Conservation (phyloP, 2,329 filamentous ascomycete genomes). For the Exophiala dermatitidis region DNA sequence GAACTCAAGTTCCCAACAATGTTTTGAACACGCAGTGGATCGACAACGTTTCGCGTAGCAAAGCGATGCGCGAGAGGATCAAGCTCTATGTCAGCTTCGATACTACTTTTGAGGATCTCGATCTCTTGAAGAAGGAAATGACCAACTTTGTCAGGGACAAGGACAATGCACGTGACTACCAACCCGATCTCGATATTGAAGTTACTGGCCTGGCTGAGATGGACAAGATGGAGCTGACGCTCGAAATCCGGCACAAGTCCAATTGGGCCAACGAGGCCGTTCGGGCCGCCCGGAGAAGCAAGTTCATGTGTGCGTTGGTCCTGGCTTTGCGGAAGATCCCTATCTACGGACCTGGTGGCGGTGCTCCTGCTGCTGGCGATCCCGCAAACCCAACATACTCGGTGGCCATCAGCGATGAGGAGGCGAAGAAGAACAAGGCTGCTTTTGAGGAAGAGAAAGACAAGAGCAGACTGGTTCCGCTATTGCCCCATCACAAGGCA, state of each 20-base stretch:
- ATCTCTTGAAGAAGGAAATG: conserved; percentile 77
- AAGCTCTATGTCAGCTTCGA: conserved; percentile 75
- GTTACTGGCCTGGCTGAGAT: conserved; percentile 73
- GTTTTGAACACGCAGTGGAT: conserved; percentile 88
- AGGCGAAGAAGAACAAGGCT: conserved; percentile 58
- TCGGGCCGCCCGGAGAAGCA: conserved; percentile 73
- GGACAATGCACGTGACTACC: conserved; percentile 87
- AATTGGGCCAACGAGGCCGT: conserved; percentile 86
- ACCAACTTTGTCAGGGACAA: conserved; percentile 72
- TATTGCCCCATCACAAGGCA: conserved; percentile 6
- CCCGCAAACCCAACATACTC: conserved; percentile 71
- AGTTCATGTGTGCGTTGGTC: conserved; percentile 93
- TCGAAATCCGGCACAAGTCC: conserved; percentile 85
- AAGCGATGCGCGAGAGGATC: conserved; percentile 82
- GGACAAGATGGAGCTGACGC: conserved; percentile 75
- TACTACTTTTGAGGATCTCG: conserved; percentile 82
- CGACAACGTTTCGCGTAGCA: conserved; percentile 85
- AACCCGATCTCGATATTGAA: conserved; percentile 71
- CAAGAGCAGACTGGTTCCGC: conserved; percentile 57
- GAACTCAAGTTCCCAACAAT: conserved; percentile 81
- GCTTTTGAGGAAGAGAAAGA: conserved; percentile 56
- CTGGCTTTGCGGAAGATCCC: conserved; percentile 79
- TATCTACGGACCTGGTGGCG: conserved; percentile 73
- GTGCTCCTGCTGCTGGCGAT: conserved; percentile 53
- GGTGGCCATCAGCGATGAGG: conserved; percentile 63